Evolutionary conservation across 768 basidiomycete species (phyloP), one percentile per base, ranked within the genome.

Genomic region (Termitomyces sp.): DNA sequence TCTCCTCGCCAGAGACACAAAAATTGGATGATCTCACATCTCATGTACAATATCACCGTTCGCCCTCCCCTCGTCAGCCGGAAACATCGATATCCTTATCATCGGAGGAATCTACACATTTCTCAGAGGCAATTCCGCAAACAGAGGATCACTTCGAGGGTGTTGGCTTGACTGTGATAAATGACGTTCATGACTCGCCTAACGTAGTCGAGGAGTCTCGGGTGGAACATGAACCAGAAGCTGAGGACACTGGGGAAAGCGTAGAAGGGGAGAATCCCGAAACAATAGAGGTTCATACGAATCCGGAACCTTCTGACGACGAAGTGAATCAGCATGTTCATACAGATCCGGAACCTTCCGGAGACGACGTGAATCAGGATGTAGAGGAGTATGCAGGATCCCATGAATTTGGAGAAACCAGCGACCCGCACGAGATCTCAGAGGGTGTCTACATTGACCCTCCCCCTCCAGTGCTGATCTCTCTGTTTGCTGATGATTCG

Each of bases 391-490:
- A 57, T 20, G 9, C 54, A 51, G 38, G 6, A n/a, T 32, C 32
- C 4, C 45, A 49, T 32, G 58, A 55, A 14, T 20, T 34, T 6
- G 60, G 59, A 42, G 58, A 64, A 17, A 62, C 69, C 7, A 72
- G 68, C 40, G 79, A 86, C 70, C 82, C 81, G n/a, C 83, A 84
- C 68, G 81, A 84, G 71, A 82, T 85, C 57, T 85, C 82, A 31
- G 84, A 85, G 67, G 89, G 83, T 34, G 85, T 88, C 50, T 89
- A 86, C 70, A 88, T 89, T 56, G 89, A 90, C 62, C 86, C 87
- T 34, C 89, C 89, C 32, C 89, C 89, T 12, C 79, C 87, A 15
- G 86, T 90, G 48, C 74, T 89, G 40, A 69, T 90, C 38, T 76
- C 80, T 40, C 65, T 83, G 38, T 67, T 76, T 60, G 66, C 73